These are phyloP conservation scores for Oidiodendron maius DNA, from an alignment of 495 filamentous ascomycete genomes.

Conservation along the genomic window DNA sequence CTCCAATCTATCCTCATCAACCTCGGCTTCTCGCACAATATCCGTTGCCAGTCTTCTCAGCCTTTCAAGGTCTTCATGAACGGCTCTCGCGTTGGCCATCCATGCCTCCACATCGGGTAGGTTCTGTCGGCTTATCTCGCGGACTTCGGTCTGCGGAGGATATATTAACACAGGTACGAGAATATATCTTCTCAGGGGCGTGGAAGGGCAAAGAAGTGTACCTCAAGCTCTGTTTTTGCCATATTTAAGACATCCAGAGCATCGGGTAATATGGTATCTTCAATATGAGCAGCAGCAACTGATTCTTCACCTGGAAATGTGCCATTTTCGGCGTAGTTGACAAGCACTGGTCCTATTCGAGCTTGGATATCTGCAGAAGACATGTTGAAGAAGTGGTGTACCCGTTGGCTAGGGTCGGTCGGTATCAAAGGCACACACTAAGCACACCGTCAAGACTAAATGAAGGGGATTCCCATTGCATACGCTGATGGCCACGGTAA, in stretches of 20 bases:
- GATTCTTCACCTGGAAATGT: conserved; percentile 70
- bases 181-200: not conserved
- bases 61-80: conserved; percentile 74
- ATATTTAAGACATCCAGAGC: conserved; percentile 59
- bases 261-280: conserved; percentile 38
- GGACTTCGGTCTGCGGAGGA: conserved; percentile 47
- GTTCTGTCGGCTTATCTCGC: conserved; percentile 62
- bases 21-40: conserved; percentile 67
- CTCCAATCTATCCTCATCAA: conserved; percentile 48
- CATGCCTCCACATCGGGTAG: conserved; percentile 76
- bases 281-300: conserved; percentile 45
- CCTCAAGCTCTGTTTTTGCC: conserved; percentile 66
- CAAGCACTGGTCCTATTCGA: conserved; percentile 56
- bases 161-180: not conserved
- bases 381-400: conserved; percentile 16
- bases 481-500: no score
- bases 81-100: conserved; percentile 74
- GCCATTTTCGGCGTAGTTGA: conserved; percentile 66
- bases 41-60: conserved; percentile 66
- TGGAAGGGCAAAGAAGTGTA: conserved; percentile 24
- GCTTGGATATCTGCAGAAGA: conserved; percentile 4
- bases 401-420: no score
- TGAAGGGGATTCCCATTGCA: no score
- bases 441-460: no score
- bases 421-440: not conserved